phyloP scores from a whole-genome alignment of 148 eudicot species.

The Vaccinium macrocarpon region DNA sequence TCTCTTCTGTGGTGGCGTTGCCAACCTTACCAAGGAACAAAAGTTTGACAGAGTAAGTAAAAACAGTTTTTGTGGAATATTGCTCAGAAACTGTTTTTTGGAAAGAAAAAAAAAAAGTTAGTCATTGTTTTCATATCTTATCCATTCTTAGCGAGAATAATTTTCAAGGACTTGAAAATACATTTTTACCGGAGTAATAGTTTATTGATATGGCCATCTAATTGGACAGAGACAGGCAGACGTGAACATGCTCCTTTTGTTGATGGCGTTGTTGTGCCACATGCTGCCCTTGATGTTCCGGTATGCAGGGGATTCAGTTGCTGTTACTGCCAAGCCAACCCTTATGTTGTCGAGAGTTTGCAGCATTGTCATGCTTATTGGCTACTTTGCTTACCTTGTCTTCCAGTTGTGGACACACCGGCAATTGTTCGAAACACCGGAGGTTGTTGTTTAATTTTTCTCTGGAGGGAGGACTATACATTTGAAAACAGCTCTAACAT shows the following conservation, averaged over 20 bases:
- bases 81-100: not conserved
- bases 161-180: not conserved
- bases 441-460: slow-evolving; percentile 28
- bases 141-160: not conserved
- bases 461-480: not conserved
- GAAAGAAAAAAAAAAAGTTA: not conserved
- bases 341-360: slow-evolving; percentile 68
- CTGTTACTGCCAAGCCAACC: slow-evolving; percentile 19
- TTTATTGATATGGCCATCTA: not conserved
- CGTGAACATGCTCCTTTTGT: slow-evolving; percentile 59
- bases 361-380: slow-evolving; percentile 73
- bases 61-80: not conserved
- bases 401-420: slow-evolving; percentile 93
- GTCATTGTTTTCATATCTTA: not conserved
- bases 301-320: slow-evolving; percentile 29
- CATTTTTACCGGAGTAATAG: not conserved
- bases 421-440: slow-evolving; percentile 58
- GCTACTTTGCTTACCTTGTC: slow-evolving; percentile 64
- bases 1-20: slow-evolving; percentile 86
- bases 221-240: slow-evolving; percentile 82
- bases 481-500: not conserved
- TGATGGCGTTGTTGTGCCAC: slow-evolving; percentile 80
- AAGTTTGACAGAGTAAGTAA: slow-evolving; percentile 69
- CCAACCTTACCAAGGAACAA: slow-evolving; percentile 66
- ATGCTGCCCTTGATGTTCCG: slow-evolving; percentile 59